Percentiles rank a stretch among this genome's conserved stretches.
These are phyloP conservation scores for Ochromonas danica DNA, from an alignment of 108 stramenopile genomes.

Conservation along the genomic window DNA sequence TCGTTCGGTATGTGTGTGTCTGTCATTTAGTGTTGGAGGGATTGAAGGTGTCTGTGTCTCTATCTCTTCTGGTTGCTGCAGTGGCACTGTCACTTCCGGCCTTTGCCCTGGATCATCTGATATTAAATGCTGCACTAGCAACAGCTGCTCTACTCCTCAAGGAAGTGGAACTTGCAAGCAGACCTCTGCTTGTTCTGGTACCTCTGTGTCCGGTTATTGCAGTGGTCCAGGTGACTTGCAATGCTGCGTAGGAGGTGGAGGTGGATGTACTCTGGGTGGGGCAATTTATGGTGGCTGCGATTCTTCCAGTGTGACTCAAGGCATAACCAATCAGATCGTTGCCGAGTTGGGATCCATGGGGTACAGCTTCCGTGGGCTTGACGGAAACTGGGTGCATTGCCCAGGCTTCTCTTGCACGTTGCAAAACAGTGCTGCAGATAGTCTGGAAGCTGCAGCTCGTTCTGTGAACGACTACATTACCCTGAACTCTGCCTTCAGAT, in stretches of 20 bases:
- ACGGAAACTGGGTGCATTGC: constrained; percentile 27
- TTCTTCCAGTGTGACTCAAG: neutral
- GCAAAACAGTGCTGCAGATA: constrained; percentile 12
- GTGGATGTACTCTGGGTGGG: neutral
- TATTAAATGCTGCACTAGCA: constrained; percentile 35
- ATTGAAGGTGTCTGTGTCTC: constrained; percentile 31
- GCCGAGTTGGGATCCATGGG: constrained; percentile 31
- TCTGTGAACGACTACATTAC: constrained; percentile 33
- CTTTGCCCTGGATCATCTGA: constrained; percentile 31
- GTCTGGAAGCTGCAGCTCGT: constrained; percentile 15
- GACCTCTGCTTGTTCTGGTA: neutral
- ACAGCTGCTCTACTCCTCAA: constrained; percentile 20
- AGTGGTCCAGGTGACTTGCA: constrained; percentile 32
- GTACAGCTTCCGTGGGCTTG: constrained; percentile 7
- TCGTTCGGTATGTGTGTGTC: too few species aligned
- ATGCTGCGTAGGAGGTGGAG: constrained; percentile 30
- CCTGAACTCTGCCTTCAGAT: constrained; percentile 35
- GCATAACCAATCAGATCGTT: constrained; percentile 25
- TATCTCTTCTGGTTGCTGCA: constrained; percentile 32
- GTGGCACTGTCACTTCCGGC: constrained; percentile 21
- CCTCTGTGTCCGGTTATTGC: constrained; percentile 29
- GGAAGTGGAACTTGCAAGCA: constrained; percentile 34
- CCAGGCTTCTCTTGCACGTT: constrained; percentile 24
- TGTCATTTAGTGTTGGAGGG: constrained; percentile 16
- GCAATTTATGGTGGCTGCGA: neutral